Base-by-base conservation (phyloP, 2,329 filamentous ascomycete genomes). In the Pestalotiopsis sp. region DNA sequence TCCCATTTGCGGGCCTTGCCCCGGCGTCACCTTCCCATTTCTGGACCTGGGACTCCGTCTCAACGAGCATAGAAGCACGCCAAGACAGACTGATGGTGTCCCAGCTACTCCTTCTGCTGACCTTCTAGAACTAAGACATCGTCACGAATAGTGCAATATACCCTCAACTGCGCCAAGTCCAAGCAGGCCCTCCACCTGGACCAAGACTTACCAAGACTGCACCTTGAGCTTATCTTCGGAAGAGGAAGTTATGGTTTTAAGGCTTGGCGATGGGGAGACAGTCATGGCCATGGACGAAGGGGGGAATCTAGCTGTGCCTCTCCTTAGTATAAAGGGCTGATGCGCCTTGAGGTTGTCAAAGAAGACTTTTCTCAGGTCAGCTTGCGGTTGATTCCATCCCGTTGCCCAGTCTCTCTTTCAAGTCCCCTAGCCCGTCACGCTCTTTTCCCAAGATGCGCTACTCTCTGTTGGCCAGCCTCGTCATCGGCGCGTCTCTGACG, bases 401-500 rank as follows among this genome's bases (percentile, higher is more conserved):
- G 39, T 62, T 64, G 59, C 61, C 68, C 25, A 67, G 60, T 67
- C 65, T 7, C 67, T 64, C 62, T 64, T 69, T 65, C 65, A 69
- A 71, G 13, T 14, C 59, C 13, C 67, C 59, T 23, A 69, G 62
- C 31, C 31, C 31, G 31, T 70, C 65, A 70, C 67, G 65, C 58
- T 70, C 72, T 72, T 70, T 71, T 62, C 65, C 66, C 72, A 78
- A 72, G 57, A 78, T 79, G 73, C 72, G 72, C 68, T 78, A 77
- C 39, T 62, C 77, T 60, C 65, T 79, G 45, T 65, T 79, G 23
- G 75, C 79, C 69, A 76, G 77, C 70, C 75, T 80, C 67, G 73
- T 80, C 65, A 56, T 67, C 45, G 78, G 78, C 66, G 73, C 76
- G 58, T 71, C 76, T 6, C 52, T 78, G 66, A 75, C 73, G 58